Conservation (phyloP, 2,329 filamentous ascomycete genomes). For the Phyllosticta citrichinensis region DNA sequence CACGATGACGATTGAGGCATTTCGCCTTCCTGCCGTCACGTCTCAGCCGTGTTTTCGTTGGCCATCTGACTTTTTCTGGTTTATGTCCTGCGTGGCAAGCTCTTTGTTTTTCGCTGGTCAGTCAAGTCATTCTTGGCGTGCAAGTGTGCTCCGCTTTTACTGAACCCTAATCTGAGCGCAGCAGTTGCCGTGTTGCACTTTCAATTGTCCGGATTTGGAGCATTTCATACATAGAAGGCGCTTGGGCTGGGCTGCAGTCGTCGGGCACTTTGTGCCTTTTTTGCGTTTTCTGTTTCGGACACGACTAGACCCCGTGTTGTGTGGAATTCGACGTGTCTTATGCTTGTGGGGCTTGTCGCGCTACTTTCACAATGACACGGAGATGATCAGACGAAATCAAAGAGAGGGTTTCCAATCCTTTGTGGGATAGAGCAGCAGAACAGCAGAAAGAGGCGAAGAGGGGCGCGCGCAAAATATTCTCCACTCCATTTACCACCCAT, state of each 20-base stretch:
- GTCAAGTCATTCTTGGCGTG: neutral
- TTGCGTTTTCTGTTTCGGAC: neutral
- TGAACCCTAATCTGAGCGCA: neutral
- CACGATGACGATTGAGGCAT: neutral
- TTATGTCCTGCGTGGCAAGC: neutral
- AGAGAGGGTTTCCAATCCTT: too few relatives aligned
- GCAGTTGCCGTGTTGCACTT: neutral
- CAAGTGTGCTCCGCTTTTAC: neutral
- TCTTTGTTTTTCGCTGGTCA: neutral
- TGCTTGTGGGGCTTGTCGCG: too few relatives aligned
- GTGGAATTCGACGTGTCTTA: too few relatives aligned
- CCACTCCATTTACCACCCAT: too few relatives aligned
- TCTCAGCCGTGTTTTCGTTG: neutral
- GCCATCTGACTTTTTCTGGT: neutral
- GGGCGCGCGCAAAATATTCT: too few relatives aligned
- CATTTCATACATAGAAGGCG: neutral
- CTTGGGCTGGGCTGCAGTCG: neutral
- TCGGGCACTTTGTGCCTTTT: neutral
- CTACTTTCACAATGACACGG: too few relatives aligned
- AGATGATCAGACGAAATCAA: too few relatives aligned
- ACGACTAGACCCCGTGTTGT: neutral
- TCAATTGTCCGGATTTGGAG: neutral
- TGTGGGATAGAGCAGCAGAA: too few relatives aligned
- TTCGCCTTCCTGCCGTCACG: neutral
- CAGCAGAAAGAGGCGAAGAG: too few relatives aligned